Base-by-base conservation (phyloP, 345 rosid genomes). In the Turnera subulata region DNA sequence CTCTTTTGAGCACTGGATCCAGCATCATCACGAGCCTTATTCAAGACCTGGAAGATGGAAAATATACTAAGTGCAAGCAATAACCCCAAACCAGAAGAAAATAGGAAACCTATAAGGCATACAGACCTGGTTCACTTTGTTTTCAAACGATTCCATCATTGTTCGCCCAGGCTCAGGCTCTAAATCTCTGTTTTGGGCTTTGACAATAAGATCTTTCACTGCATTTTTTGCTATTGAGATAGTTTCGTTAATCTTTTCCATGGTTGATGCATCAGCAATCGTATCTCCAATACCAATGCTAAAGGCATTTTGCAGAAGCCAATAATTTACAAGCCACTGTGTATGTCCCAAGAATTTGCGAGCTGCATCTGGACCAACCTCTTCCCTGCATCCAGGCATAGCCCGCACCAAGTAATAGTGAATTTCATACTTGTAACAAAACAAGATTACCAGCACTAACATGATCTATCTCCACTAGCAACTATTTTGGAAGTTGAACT, bases 301-400 rank as follows among this genome's bases (percentile, higher is more conserved):
- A 74, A 92, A 92, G 72, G 69, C 96, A 61, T 92, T 73, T 75
- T 92, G 99, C 73, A 92, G 74, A 68, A 92, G 91, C 99, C 99
- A 92, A 74, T 92, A 92, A 59, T 92, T 92, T 56, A 92, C 99
- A 73, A 92, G 99, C 99, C 99, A 92, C 62, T 92, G 99, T 7
- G 99, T 92, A 64, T 92, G 99, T 39, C 99, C 99, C 63, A 92
- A 84, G 76, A 92, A 92, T 63, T 89, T 92, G 61, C 99, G 85
- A 53, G 99, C 99, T 13, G 99, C 96, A 89, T 92, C 98, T 33
- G 98, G 98, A 63, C 99, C 99, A 69, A 92, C 97, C 66, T 92
- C 99, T 76, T 92, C 99, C 98, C 99, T 92, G 73, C 45, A 59
- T 29, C 6, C 21, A 50, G 6, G 18, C 29, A 32, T 11, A 64